Percentiles rank a stretch among this genome's conserved stretches.
Conservation (phyloP, 176 grass and related monocot species). For the Musa itinerans region DNA sequence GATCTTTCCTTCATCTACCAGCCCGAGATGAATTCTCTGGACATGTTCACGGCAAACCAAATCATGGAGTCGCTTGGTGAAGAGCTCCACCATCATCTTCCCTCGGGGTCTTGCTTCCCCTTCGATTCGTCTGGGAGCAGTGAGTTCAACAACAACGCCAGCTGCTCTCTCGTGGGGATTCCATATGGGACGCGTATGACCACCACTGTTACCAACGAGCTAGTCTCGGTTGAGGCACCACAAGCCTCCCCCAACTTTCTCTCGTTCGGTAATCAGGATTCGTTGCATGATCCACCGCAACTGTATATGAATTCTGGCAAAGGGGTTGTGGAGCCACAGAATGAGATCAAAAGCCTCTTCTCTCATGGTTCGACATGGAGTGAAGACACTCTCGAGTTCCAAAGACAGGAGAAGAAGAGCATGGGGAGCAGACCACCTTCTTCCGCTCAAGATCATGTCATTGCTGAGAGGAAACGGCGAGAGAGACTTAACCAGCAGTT, state of each 20-base stretch:
- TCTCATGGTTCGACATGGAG: slow-evolving; percentile 31
- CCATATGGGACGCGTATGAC: neutral
- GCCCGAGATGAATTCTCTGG: neutral
- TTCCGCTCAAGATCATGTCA: slow-evolving; percentile 72
- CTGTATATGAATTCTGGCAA: no score
- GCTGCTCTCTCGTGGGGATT: neutral
- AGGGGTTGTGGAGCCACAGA: slow-evolving; percentile 36
- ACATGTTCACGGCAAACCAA: neutral
- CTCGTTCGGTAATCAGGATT: slow-evolving; percentile 46
- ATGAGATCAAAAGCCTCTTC: slow-evolving; percentile 33
- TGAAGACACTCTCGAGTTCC: slow-evolving; percentile 36
- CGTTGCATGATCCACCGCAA: slow-evolving; percentile 2
- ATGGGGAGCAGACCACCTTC: neutral
- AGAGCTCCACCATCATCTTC: neutral
- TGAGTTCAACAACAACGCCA: neutral
- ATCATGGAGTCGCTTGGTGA: neutral
- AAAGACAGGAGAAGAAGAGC: neutral
- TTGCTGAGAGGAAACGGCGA: slow-evolving; percentile 77
- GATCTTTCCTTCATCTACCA: slow-evolving; percentile 9
- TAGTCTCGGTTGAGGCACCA: neutral
- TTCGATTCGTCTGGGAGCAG: neutral
- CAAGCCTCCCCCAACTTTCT: slow-evolving; percentile 62
- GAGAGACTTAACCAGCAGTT: slow-evolving; percentile 95
- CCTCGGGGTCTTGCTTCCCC: neutral
- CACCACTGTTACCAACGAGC: neutral